Evolutionary conservation across 345 rosid species (phyloP).

Genomic region (Lumnitzera racemosa): DNA sequence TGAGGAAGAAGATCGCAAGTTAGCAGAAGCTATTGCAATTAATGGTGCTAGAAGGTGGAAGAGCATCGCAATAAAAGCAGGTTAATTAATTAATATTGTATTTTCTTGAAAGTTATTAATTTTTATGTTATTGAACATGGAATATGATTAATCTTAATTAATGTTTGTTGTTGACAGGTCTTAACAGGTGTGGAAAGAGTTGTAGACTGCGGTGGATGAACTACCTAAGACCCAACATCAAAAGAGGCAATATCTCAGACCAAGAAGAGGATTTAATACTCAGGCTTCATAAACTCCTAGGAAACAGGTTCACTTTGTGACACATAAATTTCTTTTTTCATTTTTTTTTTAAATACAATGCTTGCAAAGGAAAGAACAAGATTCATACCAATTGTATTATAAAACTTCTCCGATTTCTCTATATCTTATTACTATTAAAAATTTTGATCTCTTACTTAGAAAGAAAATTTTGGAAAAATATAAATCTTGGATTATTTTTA

Average conservation of each 20-base stretch:
- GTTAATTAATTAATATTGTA: constrained; percentile 3
- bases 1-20: constrained; percentile 31
- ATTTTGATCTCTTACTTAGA: no score
- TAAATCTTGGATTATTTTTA: neutral
- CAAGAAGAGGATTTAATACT: constrained; percentile 43
- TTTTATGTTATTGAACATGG: neutral
- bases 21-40: constrained; percentile 28
- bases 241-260: constrained; percentile 43
- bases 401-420: no score
- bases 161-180: constrained; percentile 15
- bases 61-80: constrained; percentile 31
- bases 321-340: no score
- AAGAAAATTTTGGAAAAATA: no score
- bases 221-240: constrained; percentile 43
- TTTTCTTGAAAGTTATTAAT: no score
- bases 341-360: no score
- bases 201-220: constrained; percentile 47
- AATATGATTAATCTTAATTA: neutral
- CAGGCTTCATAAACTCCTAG: constrained; percentile 41
- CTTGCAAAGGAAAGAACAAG: no score
- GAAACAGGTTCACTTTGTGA: constrained; percentile 26
- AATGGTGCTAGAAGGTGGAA: constrained; percentile 39
- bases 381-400: no score
- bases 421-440: no score
- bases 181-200: constrained; percentile 38